A percentile compares a stretch with the other conserved stretches of the same genome.
phyloP scores from a whole-genome alignment of 192 early-diverging fungal genomes.

The Backusella australiensis region DNA sequence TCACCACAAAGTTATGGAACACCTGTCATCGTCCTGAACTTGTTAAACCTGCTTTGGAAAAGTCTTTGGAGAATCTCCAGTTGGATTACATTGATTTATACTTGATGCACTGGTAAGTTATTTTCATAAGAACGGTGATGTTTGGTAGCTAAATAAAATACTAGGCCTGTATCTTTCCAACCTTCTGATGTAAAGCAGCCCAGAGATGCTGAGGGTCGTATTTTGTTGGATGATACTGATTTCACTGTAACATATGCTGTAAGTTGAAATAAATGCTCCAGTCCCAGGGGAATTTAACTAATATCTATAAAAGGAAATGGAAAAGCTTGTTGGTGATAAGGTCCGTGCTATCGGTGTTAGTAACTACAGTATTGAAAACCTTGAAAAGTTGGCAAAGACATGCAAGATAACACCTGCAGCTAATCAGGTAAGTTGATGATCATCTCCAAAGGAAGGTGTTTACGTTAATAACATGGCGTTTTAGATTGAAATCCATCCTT shows the following conservation, averaged over 20 bases:
- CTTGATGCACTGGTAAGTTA: conserved; percentile 45
- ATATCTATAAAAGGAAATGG: conserved; percentile 20
- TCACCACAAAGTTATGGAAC: conserved; percentile 72
- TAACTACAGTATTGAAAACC: conserved; percentile 41
- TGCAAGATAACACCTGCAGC: conserved; percentile 37
- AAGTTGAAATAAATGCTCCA: conserved; percentile 35
- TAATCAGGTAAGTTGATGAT: conserved; percentile 43
- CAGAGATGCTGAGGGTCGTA: conserved; percentile 19
- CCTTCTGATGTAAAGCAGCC: conserved; percentile 12
- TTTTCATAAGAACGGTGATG: neutral
- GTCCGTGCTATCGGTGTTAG: conserved; percentile 63
- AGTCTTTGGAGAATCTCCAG: conserved; percentile 67
- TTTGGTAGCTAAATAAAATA: neutral
- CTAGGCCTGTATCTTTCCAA: conserved; percentile 29
- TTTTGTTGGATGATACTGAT: conserved; percentile 34
- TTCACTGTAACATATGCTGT: conserved; percentile 50
- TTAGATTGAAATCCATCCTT: conserved; percentile 72
- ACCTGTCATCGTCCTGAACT: conserved; percentile 55
- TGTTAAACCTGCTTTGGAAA: conserved; percentile 58
- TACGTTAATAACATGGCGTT: neutral
- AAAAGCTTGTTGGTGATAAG: conserved; percentile 39
- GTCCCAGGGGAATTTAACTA: conserved; percentile 22
- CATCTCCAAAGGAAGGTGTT: neutral
- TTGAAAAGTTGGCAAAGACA: conserved; percentile 23
- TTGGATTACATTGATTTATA: conserved; percentile 81